Evolutionary conservation across 495 filamentous ascomycete species (phyloP), one percentile per base, ranked within the genome.

Genomic region (Oidiodendron maius): DNA sequence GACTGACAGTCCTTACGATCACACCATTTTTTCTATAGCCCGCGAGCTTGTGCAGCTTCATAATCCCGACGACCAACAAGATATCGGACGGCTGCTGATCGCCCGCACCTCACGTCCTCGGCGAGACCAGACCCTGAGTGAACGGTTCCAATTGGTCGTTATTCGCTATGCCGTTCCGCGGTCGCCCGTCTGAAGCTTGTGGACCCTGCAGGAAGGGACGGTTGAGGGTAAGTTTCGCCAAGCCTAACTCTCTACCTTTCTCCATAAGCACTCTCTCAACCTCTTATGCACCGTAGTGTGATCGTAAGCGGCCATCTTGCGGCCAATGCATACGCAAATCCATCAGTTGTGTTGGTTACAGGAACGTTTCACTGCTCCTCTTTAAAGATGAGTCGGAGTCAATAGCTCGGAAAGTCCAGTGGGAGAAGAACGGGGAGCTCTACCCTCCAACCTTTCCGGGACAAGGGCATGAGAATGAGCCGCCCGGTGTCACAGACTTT

Each of bases 351-450:
- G 25, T 28, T n/a, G 41, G 41, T 44, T 44, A 44, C 41, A 44
- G 41, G 20, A 44, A 44, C 22, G 41, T 44, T 6, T 25, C 41
- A 26, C 15, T 44, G 41, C 41, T 44, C 23, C 41, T 25, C 41
- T 24, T 44, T 28, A 44, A 44, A 15, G 41, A 44, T 44, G 41
- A 44, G 23, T 44, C 41, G 41, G 21, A 44, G 41, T 44, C 41
- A 44, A 44, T 15, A 44, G 20, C 18, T 30, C 41, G 41, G 23
- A 44, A 44, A 28, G 41, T 44, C 41, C 41, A 44, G 41, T 44
- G 23, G 18, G 41, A 44, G 30, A 44, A 44, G 41, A 44, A 44
- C 41, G 41, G 41, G 12, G 23, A 25, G 6, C 20, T 44, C 41
- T 44, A 44, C 30, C 22, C 22, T 44, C 41, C 9, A 44, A 26